Evolutionary conservation across 1,284 basidiomycete species (phyloP).

Genomic region (Pholiota adiposa): DNA sequence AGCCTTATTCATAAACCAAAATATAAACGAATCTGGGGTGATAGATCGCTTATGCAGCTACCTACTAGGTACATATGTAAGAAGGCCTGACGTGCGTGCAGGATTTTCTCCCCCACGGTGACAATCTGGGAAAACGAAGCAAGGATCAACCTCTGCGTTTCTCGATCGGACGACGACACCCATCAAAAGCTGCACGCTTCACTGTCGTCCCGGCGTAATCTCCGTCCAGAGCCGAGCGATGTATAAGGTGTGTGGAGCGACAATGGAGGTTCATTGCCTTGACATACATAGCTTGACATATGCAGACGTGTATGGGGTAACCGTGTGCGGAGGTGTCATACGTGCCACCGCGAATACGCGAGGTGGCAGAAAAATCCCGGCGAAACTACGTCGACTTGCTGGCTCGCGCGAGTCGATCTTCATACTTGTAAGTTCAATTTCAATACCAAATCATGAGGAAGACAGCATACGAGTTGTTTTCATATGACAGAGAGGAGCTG

Average conservation of each 20-base stretch:
- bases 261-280: neutral
- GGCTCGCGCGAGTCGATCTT: too few species aligned
- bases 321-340: neutral
- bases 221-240: neutral
- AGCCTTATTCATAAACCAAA: neutral
- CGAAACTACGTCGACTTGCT: neutral
- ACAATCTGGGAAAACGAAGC: neutral
- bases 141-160: slow-evolving; percentile 5
- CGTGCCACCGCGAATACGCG: neutral
- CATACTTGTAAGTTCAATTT: too few species aligned
- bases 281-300: slow-evolving; percentile 1
- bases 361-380: neutral
- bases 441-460: too few species aligned
- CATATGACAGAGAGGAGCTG: neutral
- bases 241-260: neutral
- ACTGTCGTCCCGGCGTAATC: neutral
- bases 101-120: neutral
- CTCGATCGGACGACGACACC: slow-evolving; percentile 1
- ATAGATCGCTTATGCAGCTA: neutral
- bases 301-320: neutral
- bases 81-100: neutral
- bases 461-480: neutral
- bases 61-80: neutral
- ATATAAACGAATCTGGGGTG: neutral
- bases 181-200: neutral